Base-by-base conservation (phyloP, 169 alveolate genomes). In the Hepatocystis sp. region DNA sequence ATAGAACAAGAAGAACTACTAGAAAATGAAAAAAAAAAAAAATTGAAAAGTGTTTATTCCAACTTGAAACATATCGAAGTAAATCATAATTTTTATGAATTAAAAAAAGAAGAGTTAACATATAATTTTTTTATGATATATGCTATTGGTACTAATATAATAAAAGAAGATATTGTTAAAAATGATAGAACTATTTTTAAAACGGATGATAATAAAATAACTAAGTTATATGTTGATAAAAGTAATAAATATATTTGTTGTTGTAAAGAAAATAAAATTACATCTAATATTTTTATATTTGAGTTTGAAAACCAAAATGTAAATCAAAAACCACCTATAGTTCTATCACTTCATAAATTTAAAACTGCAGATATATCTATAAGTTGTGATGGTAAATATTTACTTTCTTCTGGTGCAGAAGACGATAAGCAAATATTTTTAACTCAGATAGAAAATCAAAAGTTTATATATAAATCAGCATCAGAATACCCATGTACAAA, bases 21-120 rank as follows among this genome's bases (percentile, higher is more conserved):
- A n/a, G 88, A 76, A 47, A 76, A 76, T 58, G 88, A 58, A 44
- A 76, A 76, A 58, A 76, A 71, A 21, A 76, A 76, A 76, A 76
- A 76, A 58, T 49, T 76, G n/a, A 76, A 76, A 76, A 56, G 66
- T 34, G 67, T 76, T 28, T 76, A 76, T n/a, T n/a, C n/a, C 28
- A 76, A 76, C 46, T 76, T 76, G 21, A 76, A 76, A 17, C 39
- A 63, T 63, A 76, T 76, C 17, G 66, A 56, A 39, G 46, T 76
- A 47, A 76, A 76, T 44, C 88, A 76, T 63, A 76, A 76, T 46
- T 76, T 58, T 32, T 76, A 76, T 30, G 76, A 56, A 17, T 28
- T 76, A 30, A 76, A 76, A 25, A 76, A 44, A 63, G 88, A 76
- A 63, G 88, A 76, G 30, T 49, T 76, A 17, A 63, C 34, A 58